Evolutionary conservation across 164 flowering plant genomes (phyloP), one percentile per base, ranked within the genome.

Genomic region (Buxus sempervirens): DNA sequence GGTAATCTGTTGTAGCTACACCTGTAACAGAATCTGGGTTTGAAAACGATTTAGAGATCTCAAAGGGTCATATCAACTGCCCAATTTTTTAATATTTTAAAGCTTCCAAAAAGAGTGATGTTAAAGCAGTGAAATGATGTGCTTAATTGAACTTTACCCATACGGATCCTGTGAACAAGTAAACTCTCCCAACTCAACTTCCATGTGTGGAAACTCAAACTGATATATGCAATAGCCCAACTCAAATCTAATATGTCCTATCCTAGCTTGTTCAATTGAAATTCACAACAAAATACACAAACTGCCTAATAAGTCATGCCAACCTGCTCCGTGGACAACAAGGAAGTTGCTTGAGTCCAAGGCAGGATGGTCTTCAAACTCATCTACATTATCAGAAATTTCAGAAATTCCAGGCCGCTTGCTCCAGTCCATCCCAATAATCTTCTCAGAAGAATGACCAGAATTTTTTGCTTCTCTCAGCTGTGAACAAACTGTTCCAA

Each of bases 311-410:
- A 57, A 71, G 10, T 23, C 25, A 8, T 28, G 36, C 78, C 66
- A 36, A 94, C 98, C 97, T 79, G 97, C 98, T 63, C 98, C 98
- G 79, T 94, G 98, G 72, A 94, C 96, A 68, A 91, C 86, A 73
- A 94, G 66, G 70, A 87, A 90, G 54, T 70, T 81, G 74, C 79
- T 71, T 14, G 77, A 76, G 24, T 83, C 85, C 55, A 75, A n/a
- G 49, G 23, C 27, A 0, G 69, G 22, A n/a, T 77, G 80, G 62
- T 79, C 87, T 10, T 53, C 70, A 66, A 84, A 77, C 18, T 81
- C 86, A 69, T 83, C 86, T 32, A 68, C 71, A 62, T 54, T 49
- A 22, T 69, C 59, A 56, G 76, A 71, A 73, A 80, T 67, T 10
- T 80, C 86, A 0, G 79, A 75, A 32, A 57, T 58, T 68, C 88